Conservation (phyloP, 2,329 filamentous ascomycete species). For the Colletotrichum noveboracense region DNA sequence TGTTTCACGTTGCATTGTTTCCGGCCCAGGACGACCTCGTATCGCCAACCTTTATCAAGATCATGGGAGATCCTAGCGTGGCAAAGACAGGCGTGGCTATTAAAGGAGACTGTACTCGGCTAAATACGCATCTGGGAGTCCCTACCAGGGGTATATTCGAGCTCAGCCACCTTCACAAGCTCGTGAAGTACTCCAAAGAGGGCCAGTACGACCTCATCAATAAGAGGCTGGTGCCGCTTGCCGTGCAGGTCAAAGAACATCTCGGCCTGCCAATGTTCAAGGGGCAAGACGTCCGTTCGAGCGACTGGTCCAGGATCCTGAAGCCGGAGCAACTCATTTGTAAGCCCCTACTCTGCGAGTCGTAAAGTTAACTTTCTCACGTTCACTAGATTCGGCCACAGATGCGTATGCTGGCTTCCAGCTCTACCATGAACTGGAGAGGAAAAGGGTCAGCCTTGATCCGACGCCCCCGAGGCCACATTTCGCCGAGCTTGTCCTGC, state of each 20-base stretch:
- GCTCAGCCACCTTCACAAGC: constrained; percentile 79
- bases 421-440: constrained; percentile 74
- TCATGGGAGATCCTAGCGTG: constrained; percentile 74
- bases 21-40: constrained; percentile 61
- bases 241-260: constrained; percentile 72
- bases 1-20: constrained; percentile 81
- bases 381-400: constrained; percentile 71
- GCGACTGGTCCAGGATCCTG: constrained; percentile 75
- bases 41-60: constrained; percentile 70
- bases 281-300: constrained; percentile 69
- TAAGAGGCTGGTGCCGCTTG: constrained; percentile 69
- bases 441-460: constrained; percentile 67
- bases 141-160: constrained; percentile 74
- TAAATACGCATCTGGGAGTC: constrained; percentile 71
- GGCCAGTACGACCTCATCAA: constrained; percentile 64
- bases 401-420: constrained; percentile 83
- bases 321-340: constrained; percentile 69
- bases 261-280: constrained; percentile 80
- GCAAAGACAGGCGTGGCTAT: constrained; percentile 82
- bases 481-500: constrained; percentile 69
- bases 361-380: background rate
- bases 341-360: constrained; percentile 47
- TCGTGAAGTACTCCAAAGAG: constrained; percentile 70
- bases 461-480: constrained; percentile 75
- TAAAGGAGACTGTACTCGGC: constrained; percentile 70